These are phyloP conservation scores for Colletotrichum shisoi DNA, from an alignment of 2,329 filamentous ascomycete genomes.

Conservation along the genomic window DNA sequence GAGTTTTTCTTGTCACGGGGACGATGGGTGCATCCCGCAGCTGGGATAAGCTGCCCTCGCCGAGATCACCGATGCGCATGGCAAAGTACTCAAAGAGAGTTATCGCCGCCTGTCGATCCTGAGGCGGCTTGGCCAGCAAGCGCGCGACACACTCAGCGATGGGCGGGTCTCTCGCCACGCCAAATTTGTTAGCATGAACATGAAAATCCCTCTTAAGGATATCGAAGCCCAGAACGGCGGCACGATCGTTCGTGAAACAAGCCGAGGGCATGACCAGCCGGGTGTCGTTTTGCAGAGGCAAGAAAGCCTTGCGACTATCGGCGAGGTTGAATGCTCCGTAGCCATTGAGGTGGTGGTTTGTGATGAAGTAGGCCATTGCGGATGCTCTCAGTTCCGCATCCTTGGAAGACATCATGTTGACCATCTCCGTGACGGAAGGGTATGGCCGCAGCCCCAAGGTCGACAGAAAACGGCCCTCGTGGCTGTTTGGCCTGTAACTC, in stretches of 20 bases:
- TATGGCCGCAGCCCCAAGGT: constrained; percentile 75
- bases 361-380: constrained; percentile 82
- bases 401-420: constrained; percentile 77
- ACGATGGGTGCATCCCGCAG: constrained; percentile 75
- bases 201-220: constrained; percentile 80
- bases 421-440: constrained; percentile 76
- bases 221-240: constrained; percentile 79
- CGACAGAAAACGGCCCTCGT: constrained; percentile 78
- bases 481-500: constrained; percentile 68
- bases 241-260: constrained; percentile 83
- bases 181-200: constrained; percentile 75
- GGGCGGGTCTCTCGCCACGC: constrained; percentile 81
- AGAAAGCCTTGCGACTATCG: constrained; percentile 64
- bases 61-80: constrained; percentile 76
- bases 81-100: constrained; percentile 85
- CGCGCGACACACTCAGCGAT: constrained; percentile 78
- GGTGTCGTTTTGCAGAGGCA: constrained; percentile 75
- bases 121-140: constrained; percentile 76
- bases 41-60: constrained; percentile 64
- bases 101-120: constrained; percentile 69
- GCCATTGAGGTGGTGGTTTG: constrained; percentile 78
- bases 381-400: constrained; percentile 67
- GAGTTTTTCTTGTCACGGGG: constrained; percentile 61
- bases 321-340: constrained; percentile 73
- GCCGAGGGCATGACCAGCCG: constrained; percentile 74